phyloP scores from a whole-genome alignment of 441 rosid genomes.

The Eutrema salsugineum region DNA sequence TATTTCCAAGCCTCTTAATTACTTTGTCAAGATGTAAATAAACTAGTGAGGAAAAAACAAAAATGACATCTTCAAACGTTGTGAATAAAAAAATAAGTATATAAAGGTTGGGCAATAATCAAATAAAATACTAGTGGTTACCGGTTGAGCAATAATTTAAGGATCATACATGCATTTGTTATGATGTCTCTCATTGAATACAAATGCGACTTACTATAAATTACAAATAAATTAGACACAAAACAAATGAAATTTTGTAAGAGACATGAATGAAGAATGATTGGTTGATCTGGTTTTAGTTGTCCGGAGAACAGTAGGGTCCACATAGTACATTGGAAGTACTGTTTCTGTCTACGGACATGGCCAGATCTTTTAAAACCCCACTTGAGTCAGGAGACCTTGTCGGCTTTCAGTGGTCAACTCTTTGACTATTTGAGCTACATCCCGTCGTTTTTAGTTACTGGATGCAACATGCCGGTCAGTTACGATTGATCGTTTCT shows the following conservation, averaged over 20 bases:
- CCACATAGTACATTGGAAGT: slow-evolving; percentile 20
- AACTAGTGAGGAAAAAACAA: background rate
- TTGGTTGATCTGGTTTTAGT: slow-evolving; percentile 8
- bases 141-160: slow-evolving; percentile 1
- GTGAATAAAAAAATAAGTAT: background rate
- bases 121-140: background rate
- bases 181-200: slow-evolving; percentile 2
- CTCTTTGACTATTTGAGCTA: slow-evolving; percentile 1
- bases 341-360: slow-evolving; percentile 27
- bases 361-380: slow-evolving; percentile 12
- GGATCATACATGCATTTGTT: slow-evolving; percentile 9
- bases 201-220: background rate
- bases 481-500: background rate
- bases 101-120: background rate
- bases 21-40: background rate
- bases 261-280: background rate
- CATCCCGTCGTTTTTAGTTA: background rate
- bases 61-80: background rate
- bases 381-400: slow-evolving; percentile 15
- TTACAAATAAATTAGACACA: too few relatives aligned
- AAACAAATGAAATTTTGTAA: background rate
- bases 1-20: background rate
- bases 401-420: slow-evolving; percentile 27
- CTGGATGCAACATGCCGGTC: background rate
- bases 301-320: background rate